phyloP scores from a whole-genome alignment of 306 rosid genomes.

The Myrica gale region DNA sequence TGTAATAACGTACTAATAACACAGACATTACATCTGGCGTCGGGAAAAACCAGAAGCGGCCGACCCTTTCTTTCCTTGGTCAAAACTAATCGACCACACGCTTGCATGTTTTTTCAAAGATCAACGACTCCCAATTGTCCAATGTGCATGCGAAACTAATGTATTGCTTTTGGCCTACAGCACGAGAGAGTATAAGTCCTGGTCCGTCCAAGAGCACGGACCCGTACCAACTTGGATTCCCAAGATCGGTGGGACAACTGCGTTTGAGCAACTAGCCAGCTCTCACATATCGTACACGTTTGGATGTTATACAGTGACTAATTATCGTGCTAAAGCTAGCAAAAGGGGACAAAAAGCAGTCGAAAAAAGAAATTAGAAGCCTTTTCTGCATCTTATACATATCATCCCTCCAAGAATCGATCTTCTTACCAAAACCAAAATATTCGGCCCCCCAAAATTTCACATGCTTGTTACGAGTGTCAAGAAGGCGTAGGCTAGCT shows the following conservation, averaged over 20 bases:
- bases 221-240: slow-evolving; percentile 43
- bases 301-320: slow-evolving; percentile 3
- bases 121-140: slow-evolving; percentile 12
- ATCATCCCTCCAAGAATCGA: too few species aligned
- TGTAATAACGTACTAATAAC: not conserved
- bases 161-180: not conserved
- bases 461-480: not conserved
- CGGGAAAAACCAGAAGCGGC: not conserved
- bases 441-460: too few species aligned
- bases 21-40: too few species aligned
- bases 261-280: not conserved
- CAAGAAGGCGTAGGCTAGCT: not conserved
- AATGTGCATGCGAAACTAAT: too few species aligned
- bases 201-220: slow-evolving; percentile 27
- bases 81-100: not conserved
- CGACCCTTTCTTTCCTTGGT: not conserved
- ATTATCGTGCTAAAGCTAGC: not conserved
- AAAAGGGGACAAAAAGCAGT: too few species aligned
- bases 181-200: not conserved
- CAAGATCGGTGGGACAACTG: slow-evolving; percentile 33
- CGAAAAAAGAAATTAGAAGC: too few species aligned
- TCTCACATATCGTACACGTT: not conserved
- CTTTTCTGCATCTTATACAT: too few species aligned
- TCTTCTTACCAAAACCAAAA: too few species aligned
- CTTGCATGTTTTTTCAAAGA: not conserved